Evolutionary conservation across 106 monocot genomes (phyloP), one percentile per base, ranked within the genome.

Genomic region (Narthecium ossifragum): DNA sequence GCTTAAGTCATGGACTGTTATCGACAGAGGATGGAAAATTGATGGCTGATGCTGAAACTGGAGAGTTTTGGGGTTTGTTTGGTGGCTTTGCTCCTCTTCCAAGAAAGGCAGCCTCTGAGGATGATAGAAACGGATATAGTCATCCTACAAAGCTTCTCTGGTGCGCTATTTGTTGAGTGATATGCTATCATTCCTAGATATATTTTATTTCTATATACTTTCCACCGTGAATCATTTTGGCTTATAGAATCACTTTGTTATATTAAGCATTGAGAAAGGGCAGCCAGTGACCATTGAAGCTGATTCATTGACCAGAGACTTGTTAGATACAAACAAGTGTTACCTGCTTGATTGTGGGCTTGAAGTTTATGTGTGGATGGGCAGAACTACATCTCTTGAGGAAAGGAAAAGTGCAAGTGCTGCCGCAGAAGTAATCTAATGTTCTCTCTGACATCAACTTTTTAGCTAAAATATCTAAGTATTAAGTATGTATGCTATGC

Each of bases 81-180:
- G 93, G 93, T 72, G 93, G 93, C 33, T 94, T 94, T 80, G 93
- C 89, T 55, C 93, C 93, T 60, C 93, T 94, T 73, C 85, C 80
- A 49, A 83, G 72, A 73, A 85, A 83, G 68, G 33, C 73, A 17
- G 46, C 70, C 57, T 57, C 75, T 50, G 83, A 68, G 29, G 68
- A 70, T 53, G 70, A 61, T 53, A 57, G 17, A 41, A 65, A 47
- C 64, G 55, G 51, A 25, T 69, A 78, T 61, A 54, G 55, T 59
- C 72, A 26, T 43, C 8, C 65, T 40, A 41, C 67, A 53, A 89
- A 89, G 43, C 73, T 94, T 28, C 30, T 89, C 11, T 72, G 93
- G 93, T 93, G 83, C 33, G 24, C 14, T 7, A 40, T 18, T n/a
- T n/a, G n/a, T n/a, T n/a, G n/a, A n/a, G n/a, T n/a, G n/a, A n/a